A percentile compares a stretch with the other conserved stretches of the same genome.
phyloP scores from a whole-genome alignment of 352 stramenopile genomes.

The Globisporangium spinosum region DNA sequence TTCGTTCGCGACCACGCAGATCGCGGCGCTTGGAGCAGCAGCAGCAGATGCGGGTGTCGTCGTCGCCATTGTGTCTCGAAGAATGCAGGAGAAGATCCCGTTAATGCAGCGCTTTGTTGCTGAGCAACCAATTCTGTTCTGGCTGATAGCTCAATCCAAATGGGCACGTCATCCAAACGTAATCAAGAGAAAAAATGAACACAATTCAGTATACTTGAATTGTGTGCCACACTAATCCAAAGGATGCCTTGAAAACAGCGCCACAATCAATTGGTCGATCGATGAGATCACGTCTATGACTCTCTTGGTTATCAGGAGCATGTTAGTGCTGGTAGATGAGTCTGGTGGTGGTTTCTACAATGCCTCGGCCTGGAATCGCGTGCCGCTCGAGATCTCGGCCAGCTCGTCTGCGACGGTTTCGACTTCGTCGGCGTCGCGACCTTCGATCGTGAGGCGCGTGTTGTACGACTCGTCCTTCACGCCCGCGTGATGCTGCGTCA shows the following conservation, averaged over 20 bases:
- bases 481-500: slow-evolving; percentile 57
- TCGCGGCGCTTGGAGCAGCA: slow-evolving; percentile 44
- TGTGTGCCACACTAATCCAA: neutral
- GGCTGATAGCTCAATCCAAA: neutral
- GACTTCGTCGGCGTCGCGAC: slow-evolving; percentile 45
- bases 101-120: neutral
- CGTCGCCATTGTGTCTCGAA: neutral
- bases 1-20: slow-evolving; percentile 85
- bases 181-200: neutral
- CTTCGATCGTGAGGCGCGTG: slow-evolving; percentile 66
- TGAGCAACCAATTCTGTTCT: neutral
- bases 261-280: neutral
- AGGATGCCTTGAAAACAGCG: neutral
- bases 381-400: slow-evolving; percentile 21
- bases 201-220: neutral
- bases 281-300: neutral
- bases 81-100: neutral
- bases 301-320: neutral
- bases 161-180: neutral
- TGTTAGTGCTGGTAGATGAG: neutral
- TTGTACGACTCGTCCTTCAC: slow-evolving; percentile 59
- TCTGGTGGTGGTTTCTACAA: neutral
- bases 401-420: slow-evolving; percentile 51
- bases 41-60: neutral
- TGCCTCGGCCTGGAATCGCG: slow-evolving; percentile 16